Evolutionary conservation across 768 basidiomycete genomes (phyloP).

Genomic region (Lactarius tabidus): DNA sequence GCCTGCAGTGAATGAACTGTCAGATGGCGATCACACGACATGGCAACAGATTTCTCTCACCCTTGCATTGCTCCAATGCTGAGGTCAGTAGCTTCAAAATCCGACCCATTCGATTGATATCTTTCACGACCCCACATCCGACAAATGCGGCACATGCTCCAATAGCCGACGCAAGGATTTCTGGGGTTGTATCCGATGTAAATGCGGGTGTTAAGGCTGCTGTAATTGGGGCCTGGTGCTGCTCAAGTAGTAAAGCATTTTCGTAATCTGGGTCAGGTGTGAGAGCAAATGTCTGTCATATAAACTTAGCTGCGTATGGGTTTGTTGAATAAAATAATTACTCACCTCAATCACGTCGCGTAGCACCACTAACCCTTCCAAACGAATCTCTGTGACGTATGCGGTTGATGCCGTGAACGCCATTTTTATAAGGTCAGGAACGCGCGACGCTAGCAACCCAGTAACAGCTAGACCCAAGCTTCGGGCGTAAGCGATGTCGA

Average conservation of each 20-base stretch:
- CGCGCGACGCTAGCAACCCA: conserved; percentile 73
- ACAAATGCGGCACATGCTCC: conserved; percentile 94
- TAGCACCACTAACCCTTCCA: conserved; percentile 86
- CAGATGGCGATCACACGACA: neutral
- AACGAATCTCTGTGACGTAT: conserved; percentile 90
- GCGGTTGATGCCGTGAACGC: conserved; percentile 97
- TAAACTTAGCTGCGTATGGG: conserved; percentile 7
- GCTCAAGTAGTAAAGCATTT: conserved; percentile 85
- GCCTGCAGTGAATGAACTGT: conserved; percentile 42
- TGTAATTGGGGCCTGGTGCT: conserved; percentile 97
- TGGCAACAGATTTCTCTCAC: conserved; percentile 37
- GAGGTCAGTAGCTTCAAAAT: conserved; percentile 85
- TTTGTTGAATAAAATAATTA: neutral
- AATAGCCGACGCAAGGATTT: conserved; percentile 89
- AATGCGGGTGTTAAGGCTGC: conserved; percentile 97
- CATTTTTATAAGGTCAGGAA: conserved; percentile 94
- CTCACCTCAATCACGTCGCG: conserved; percentile 87
- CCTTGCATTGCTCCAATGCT: conserved; percentile 86
- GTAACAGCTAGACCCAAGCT: conserved; percentile 51
- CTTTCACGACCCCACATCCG: conserved; percentile 90
- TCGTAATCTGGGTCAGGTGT: conserved; percentile 92
- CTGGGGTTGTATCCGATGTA: conserved; percentile 90
- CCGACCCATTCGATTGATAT: conserved; percentile 87
- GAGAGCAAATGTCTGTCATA: conserved; percentile 71
- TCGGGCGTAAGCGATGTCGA: conserved; percentile 71